Evolutionary conservation across 805 yeast genomes (phyloP).

Genomic region (Citeromyces matritensis): DNA sequence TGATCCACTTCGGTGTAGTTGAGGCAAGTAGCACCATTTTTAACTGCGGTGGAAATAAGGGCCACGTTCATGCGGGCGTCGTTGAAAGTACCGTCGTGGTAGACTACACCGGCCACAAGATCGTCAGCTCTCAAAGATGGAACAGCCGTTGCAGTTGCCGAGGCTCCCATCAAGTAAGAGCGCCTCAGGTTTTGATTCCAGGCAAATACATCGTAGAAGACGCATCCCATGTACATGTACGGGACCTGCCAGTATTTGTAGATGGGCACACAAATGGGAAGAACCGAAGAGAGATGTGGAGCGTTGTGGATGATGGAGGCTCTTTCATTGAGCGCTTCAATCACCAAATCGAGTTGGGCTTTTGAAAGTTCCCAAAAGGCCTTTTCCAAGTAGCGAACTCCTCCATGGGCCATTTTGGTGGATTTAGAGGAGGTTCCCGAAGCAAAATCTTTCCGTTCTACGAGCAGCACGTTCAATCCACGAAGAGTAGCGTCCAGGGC

Average conservation of each 20-base stretch:
- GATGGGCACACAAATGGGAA: constrained; percentile 94
- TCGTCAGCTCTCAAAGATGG: constrained; percentile 73
- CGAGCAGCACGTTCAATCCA: constrained; percentile 76
- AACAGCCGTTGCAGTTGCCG: constrained; percentile 55
- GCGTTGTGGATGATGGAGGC: constrained; percentile 80
- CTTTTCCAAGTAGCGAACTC: constrained; percentile 89
- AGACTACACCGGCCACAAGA: constrained; percentile 81
- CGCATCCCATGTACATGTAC: constrained; percentile 82
- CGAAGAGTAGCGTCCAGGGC: constrained; percentile 86
- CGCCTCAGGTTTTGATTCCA: constrained; percentile 74
- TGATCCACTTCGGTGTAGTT: constrained; percentile 77
- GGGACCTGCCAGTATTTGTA: constrained; percentile 95
- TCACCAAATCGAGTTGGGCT: constrained; percentile 77
- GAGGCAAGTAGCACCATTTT: constrained; percentile 78
- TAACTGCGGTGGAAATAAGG: constrained; percentile 73
- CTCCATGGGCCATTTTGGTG: constrained; percentile 96
- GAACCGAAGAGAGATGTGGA: constrained; percentile 73
- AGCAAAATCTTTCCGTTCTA: constrained; percentile 84
- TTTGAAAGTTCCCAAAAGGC: constrained; percentile 87
- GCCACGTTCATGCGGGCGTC: constrained; percentile 85
- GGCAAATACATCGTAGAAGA: constrained; percentile 85
- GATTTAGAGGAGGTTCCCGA: constrained; percentile 88
- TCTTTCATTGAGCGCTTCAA: constrained; percentile 81
- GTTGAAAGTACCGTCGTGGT: constrained; percentile 91
- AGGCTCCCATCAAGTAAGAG: constrained; percentile 57